These are phyloP conservation scores for Triticum urartu DNA, from an alignment of 176 grass and related monocot genomes.

Conservation along the genomic window DNA sequence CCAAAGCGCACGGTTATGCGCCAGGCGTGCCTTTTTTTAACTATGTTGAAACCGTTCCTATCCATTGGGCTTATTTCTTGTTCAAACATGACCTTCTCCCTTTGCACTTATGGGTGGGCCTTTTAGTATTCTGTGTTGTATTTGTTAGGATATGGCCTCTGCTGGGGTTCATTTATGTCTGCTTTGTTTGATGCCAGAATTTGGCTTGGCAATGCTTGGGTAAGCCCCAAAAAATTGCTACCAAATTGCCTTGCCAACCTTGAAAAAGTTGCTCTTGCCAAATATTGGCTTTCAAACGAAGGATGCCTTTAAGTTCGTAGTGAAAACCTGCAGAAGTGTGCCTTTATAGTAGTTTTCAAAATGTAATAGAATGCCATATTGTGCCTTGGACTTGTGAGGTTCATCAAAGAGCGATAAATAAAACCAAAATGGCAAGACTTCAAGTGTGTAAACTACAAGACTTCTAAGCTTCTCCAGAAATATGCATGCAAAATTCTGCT, in stretches of 20 bases:
- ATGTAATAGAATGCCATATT: not conserved
- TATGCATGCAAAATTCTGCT: not conserved
- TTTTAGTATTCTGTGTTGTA: not conserved
- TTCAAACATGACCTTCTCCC: not conserved
- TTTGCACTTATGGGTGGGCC: not conserved
- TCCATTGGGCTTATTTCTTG: slow-evolving; percentile 1
- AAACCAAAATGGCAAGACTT: not conserved
- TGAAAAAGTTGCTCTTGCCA: not conserved
- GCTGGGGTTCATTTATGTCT: not conserved
- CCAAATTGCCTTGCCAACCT: not conserved
- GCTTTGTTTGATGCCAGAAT: not conserved
- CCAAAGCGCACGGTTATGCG: too few relatives aligned
- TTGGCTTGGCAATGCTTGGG: not conserved
- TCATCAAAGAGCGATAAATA: not conserved
- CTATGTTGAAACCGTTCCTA: not conserved
- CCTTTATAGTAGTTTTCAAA: not conserved
- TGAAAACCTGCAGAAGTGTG: slow-evolving; percentile 6
- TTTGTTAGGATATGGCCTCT: not conserved
- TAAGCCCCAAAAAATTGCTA: not conserved
- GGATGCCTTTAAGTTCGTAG: not conserved
- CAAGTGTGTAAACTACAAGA: slow-evolving; percentile 8
- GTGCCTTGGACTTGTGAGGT: not conserved
- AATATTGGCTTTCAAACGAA: not conserved
- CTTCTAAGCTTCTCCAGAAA: slow-evolving; percentile 1
- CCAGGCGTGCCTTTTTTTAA: too few relatives aligned